Percentiles rank a stretch among this genome's conserved stretches.
These are phyloP conservation scores for Chrysanthemum lavandulifolium DNA, from an alignment of 129 eudicot genomes.

Conservation along the genomic window DNA sequence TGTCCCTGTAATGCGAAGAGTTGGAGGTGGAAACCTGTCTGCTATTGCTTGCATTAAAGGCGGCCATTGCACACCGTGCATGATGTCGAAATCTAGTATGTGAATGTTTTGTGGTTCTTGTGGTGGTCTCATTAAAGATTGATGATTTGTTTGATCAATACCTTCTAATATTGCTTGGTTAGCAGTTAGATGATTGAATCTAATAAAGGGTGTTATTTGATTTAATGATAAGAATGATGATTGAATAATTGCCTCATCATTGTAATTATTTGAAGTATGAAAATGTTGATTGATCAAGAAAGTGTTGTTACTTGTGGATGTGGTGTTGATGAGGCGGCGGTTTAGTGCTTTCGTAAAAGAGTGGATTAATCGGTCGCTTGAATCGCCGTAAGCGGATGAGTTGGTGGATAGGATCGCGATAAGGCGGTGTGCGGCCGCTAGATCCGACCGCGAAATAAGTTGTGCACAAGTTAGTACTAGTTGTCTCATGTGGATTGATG, in stretches of 20 bases:
- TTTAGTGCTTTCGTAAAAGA: conserved; percentile 51
- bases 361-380: conserved; percentile 56
- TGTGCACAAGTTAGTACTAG: conserved; percentile 45
- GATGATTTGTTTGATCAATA: conserved; percentile 30
- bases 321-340: conserved; percentile 41
- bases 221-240: conserved; percentile 72
- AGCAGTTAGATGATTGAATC: conserved; percentile 84
- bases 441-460: conserved; percentile 55
- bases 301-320: background rate
- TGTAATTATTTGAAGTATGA: background rate
- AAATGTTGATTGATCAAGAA: background rate
- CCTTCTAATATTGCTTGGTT: conserved; percentile 93
- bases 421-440: conserved; percentile 65
- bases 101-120: conserved; percentile 45
- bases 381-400: conserved; percentile 59
- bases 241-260: conserved; percentile 39
- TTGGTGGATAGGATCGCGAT: conserved; percentile 41
- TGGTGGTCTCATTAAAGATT: background rate
- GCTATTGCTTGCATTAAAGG: conserved; percentile 83
- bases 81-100: conserved; percentile 77
- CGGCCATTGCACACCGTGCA: conserved; percentile 98
- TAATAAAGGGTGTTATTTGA: conserved; percentile 77
- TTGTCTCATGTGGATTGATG: background rate
- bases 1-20: conserved; percentile 68
- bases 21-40: conserved; percentile 48